phyloP scores from a whole-genome alignment of 257 asterid genomes.

The Nicotiana benthamiana region DNA sequence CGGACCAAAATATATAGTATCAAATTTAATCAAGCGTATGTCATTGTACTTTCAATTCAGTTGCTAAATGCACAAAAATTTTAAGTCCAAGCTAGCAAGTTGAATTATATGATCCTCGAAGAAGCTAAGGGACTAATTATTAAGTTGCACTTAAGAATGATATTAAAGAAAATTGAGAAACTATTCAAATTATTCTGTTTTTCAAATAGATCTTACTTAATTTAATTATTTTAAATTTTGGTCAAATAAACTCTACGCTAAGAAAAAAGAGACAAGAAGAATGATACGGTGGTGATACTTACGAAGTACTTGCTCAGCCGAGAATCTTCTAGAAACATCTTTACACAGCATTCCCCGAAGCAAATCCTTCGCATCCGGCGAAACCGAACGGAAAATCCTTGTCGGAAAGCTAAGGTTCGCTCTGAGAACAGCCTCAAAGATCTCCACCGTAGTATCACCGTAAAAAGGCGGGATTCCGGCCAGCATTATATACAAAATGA shows the following conservation, averaged over 20 bases:
- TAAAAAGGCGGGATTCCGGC: conserved; percentile 35
- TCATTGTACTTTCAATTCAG: not conserved
- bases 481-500: conserved; percentile 27
- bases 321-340: conserved; percentile 29
- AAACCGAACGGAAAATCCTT: conserved; percentile 16
- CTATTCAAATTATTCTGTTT: not conserved
- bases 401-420: conserved; percentile 30
- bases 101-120: not conserved
- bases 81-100: not conserved
- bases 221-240: not conserved
- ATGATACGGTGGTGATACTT: conserved; percentile 6
- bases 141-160: too few species aligned
- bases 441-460: conserved; percentile 25
- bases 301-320: conserved; percentile 32
- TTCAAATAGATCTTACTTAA: not conserved
- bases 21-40: too few species aligned
- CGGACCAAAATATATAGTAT: too few species aligned
- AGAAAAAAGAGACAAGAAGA: not conserved
- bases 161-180: too few species aligned
- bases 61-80: not conserved
- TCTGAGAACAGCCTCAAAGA: conserved; percentile 28
- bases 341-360: conserved; percentile 28
- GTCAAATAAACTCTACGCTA: not conserved
- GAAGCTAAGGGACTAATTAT: not conserved
- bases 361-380: conserved; percentile 30